Evolutionary conservation across 768 basidiomycete species (phyloP).

Genomic region (Phylloporus sp.): DNA sequence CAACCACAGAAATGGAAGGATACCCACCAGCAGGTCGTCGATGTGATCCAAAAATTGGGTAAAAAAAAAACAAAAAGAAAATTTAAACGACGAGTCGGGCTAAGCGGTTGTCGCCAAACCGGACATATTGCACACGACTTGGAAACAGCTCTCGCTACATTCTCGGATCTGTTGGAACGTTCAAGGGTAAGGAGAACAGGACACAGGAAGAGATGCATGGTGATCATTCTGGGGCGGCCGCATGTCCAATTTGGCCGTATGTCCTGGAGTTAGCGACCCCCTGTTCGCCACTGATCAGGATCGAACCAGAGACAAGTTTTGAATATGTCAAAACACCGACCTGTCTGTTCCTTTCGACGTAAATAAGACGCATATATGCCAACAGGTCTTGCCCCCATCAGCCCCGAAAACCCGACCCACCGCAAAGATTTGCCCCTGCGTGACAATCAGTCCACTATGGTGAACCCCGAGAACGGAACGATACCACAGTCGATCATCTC

Average conservation of each 20-base stretch:
- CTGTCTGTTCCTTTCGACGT: constrained; percentile 15
- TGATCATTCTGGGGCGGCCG: constrained; percentile 23
- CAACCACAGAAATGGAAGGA: constrained; percentile 10
- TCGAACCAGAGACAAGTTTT: constrained; percentile 2
- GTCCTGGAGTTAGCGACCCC: background rate
- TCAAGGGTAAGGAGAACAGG: constrained; percentile 15
- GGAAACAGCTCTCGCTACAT: background rate
- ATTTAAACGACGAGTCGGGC: background rate
- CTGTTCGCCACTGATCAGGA: background rate
- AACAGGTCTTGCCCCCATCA: background rate
- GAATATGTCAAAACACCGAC: constrained; percentile 8
- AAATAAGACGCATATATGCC: constrained; percentile 14
- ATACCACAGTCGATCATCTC: background rate
- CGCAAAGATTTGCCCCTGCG: background rate
- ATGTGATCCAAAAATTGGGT: constrained; percentile 8
- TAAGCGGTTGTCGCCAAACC: background rate
- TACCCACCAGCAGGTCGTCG: background rate
- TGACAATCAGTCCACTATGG: constrained; percentile 4
- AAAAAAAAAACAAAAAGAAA: constrained; percentile 9
- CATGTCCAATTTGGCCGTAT: constrained; percentile 16
- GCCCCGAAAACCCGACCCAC: background rate
- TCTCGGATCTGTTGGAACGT: constrained; percentile 19
- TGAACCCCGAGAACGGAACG: background rate
- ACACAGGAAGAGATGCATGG: constrained; percentile 6
- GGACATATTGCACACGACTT: constrained; percentile 1